Conservation (phyloP, 2,329 filamentous ascomycete species). For the Raffaelea ambrosiae region DNA sequence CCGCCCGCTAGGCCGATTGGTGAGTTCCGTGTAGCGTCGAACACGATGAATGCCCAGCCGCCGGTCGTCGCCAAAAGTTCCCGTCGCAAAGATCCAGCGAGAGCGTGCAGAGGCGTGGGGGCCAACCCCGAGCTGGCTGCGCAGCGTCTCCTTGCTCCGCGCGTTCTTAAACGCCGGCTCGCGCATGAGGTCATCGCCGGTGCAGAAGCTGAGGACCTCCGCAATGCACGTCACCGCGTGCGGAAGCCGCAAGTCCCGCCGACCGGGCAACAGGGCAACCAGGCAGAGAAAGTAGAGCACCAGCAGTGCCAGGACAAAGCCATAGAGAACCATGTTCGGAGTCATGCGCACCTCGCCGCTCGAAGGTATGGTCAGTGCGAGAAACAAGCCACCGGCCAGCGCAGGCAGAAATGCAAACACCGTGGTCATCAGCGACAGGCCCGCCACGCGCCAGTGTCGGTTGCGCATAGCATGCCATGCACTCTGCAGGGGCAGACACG, state of each 20-base stretch:
- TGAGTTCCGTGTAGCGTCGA: constrained; percentile 35
- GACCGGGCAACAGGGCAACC: constrained; percentile 43
- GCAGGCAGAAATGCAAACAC: constrained; percentile 56
- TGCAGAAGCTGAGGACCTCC: constrained; percentile 69
- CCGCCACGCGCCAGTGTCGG: constrained; percentile 57
- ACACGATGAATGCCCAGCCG: constrained; percentile 35
- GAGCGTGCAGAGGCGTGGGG: constrained; percentile 36
- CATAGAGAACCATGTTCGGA: constrained; percentile 65
- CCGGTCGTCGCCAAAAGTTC: constrained; percentile 21
- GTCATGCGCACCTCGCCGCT: constrained; percentile 52
- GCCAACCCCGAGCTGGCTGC: constrained; percentile 55
- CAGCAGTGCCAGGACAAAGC: constrained; percentile 63
- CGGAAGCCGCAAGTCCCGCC: constrained; percentile 57
- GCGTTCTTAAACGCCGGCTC: constrained; percentile 65
- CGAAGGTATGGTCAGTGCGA: constrained; percentile 53
- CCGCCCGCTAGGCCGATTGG: constrained; percentile 10
- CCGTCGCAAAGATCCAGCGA: constrained; percentile 43
- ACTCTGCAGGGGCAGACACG: constrained; percentile 53
- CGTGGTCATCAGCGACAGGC: constrained; percentile 49
- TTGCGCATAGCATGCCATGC: constrained; percentile 50
- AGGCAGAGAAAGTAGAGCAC: constrained; percentile 61
- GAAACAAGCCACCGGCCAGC: constrained; percentile 62
- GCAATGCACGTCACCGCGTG: constrained; percentile 65
- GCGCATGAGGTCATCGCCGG: constrained; percentile 60
- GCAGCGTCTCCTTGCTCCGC: constrained; percentile 58